Evolutionary conservation across 2,329 filamentous ascomycete species (phyloP).

Genomic region (Clathrospora elynae): DNA sequence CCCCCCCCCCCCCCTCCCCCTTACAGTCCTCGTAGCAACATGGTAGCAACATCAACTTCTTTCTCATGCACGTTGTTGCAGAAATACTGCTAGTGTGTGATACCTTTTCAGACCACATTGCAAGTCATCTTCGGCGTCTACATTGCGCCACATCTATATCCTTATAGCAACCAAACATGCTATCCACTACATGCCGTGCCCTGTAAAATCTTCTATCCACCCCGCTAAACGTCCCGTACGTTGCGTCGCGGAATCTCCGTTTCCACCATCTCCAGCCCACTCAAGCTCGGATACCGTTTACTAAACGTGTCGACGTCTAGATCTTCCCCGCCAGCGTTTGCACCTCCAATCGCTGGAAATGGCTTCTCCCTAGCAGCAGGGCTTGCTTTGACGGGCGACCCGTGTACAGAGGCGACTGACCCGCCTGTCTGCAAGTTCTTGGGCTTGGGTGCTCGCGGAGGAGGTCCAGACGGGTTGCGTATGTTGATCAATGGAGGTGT

Average conservation of each 20-base stretch:
- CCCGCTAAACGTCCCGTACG: constrained; percentile 27
- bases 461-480: constrained; percentile 40
- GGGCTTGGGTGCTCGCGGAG: constrained; percentile 64
- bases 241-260: constrained; percentile 55
- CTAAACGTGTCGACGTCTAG: constrained; percentile 72
- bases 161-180: neutral
- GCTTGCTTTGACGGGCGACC: constrained; percentile 15
- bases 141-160: neutral
- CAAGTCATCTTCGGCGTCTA: too few species aligned
- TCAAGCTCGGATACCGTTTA: constrained; percentile 84
- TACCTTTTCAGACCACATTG: too few species aligned
- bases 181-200: too few species aligned
- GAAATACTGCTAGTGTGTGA: too few species aligned
- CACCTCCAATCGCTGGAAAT: constrained; percentile 15
- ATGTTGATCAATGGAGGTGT: constrained; percentile 42
- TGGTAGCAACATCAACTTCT: too few species aligned
- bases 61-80: too few species aligned
- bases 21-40: too few species aligned
- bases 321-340: constrained; percentile 60
- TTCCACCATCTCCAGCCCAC: constrained; percentile 87
- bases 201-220: too few species aligned
- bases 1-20: too few species aligned
- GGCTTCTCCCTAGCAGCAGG: constrained; percentile 29
- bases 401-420: constrained; percentile 13
- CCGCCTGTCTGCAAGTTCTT: constrained; percentile 60